Percentiles rank a stretch among this genome's conserved stretches.
Evolutionary conservation across 2,329 filamentous ascomycete species (phyloP).

Genomic region (Cladophialophora immunda): DNA sequence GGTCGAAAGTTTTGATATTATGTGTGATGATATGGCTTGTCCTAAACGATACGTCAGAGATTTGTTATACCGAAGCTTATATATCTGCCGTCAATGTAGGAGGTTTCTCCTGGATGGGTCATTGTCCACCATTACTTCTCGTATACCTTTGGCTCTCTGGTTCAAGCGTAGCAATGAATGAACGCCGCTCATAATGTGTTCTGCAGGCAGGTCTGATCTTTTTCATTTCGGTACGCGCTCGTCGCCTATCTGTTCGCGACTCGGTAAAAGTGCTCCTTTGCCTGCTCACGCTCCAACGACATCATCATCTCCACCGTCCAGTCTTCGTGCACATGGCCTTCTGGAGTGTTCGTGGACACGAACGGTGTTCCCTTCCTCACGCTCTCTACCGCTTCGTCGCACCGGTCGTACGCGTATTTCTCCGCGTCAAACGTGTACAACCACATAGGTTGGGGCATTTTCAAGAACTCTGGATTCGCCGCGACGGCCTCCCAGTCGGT

Average conservation of each 20-base stretch:
- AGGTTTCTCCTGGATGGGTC: too few relatives aligned
- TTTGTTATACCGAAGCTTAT: too few relatives aligned
- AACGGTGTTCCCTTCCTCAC: constrained; percentile 15
- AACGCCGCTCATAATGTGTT: too few relatives aligned
- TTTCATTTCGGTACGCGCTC: too few relatives aligned
- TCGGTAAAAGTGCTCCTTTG: constrained; percentile 7
- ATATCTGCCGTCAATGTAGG: too few relatives aligned
- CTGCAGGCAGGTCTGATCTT: too few relatives aligned
- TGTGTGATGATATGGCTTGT: too few relatives aligned
- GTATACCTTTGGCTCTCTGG: too few relatives aligned
- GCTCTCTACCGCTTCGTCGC: constrained; percentile 36
- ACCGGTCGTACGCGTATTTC: constrained; percentile 54
- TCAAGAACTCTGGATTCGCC: constrained; percentile 8
- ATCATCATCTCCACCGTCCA: constrained; percentile 27
- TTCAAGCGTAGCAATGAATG: too few relatives aligned
- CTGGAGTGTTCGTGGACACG: constrained; percentile 7
- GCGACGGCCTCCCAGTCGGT: constrained; percentile 24
- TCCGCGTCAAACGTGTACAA: constrained; percentile 61
- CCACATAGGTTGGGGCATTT: constrained; percentile 55
- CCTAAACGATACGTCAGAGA: too few relatives aligned
- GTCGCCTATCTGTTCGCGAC: constrained; percentile 7
- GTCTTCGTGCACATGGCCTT: constrained; percentile 21
- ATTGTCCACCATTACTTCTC: too few relatives aligned
- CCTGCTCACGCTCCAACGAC: constrained; percentile 10
- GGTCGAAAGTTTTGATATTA: too few relatives aligned